Evolutionary conservation across 2,329 filamentous ascomycete genomes (phyloP).

Genomic region (Graphilbum fragrans): DNA sequence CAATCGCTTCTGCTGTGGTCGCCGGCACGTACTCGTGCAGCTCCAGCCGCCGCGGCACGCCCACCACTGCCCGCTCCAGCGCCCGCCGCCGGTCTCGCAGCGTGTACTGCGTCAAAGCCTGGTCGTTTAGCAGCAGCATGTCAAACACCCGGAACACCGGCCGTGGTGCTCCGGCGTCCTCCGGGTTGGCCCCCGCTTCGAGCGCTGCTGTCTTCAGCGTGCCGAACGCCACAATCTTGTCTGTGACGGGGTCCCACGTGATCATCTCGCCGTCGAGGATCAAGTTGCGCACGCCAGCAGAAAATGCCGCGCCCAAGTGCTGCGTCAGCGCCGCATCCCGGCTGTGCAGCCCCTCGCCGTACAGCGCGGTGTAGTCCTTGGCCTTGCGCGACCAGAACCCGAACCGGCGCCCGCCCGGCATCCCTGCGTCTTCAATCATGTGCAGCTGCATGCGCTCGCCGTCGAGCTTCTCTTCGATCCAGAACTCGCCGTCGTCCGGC

Average conservation of each 20-base stretch:
- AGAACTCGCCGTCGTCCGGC: constrained; percentile 66
- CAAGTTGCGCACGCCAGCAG: constrained; percentile 64
- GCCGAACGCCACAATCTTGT: constrained; percentile 81
- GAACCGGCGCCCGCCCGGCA: constrained; percentile 62
- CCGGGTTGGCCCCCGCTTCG: constrained; percentile 63
- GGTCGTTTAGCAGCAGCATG: constrained; percentile 77
- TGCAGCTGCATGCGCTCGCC: constrained; percentile 97
- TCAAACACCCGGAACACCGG: constrained; percentile 84
- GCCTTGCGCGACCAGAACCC: constrained; percentile 91
- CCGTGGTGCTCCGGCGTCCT: constrained; percentile 48
- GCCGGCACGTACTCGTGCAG: constrained; percentile 63
- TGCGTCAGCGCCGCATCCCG: constrained; percentile 67
- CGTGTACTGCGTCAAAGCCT: constrained; percentile 67
- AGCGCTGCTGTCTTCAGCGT: constrained; percentile 86
- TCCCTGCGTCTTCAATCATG: constrained; percentile 59
- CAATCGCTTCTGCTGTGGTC: constrained; percentile 58
- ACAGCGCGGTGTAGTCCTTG: constrained; percentile 92
- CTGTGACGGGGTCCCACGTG: constrained; percentile 81
- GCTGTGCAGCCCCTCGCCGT: constrained; percentile 66
- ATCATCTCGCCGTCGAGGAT: constrained; percentile 98
- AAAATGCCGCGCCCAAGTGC: constrained; percentile 67
- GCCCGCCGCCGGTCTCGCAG: constrained; percentile 69
- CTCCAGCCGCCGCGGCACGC: constrained; percentile 67
- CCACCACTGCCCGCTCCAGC: constrained; percentile 56
- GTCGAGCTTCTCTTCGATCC: constrained; percentile 97